Evolutionary conservation across 306 rosid species (phyloP), one percentile per base, ranked within the genome.

Genomic region (Begonia fuchsioides): DNA sequence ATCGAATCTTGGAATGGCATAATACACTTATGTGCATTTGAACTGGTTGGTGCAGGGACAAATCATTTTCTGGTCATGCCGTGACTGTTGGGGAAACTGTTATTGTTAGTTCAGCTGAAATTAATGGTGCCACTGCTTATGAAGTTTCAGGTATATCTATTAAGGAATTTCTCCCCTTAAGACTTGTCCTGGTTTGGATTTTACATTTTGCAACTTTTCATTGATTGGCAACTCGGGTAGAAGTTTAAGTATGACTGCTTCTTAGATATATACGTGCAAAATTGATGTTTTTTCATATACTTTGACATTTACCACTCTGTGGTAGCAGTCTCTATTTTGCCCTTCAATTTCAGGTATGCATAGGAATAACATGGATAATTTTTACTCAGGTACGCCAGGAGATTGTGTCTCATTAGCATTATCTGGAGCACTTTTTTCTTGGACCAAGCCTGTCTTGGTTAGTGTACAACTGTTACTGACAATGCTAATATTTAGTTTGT

Each of bases 401-500:
- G 97, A 88, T 76, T 88, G 97, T 66, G 97, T 88, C 58, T 88
- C 95, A 5, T 68, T 88, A 16, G 93, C 90, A 11, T 76, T 88
- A 53, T 88, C 95, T 12, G 97, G 97, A 44, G 98, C 98, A 15
- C 72, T 90, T 75, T 90, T 84, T 75, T 68, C 95, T 14, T 90
- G 98, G 95, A 70, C 95, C 48, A 84, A 77, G 73, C 95, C 98
- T 64, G 56, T 61, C 50, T 80, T 90, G 98, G 98, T 90, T 62
- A 90, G 95, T 59, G 57, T 74, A 55, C 64, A 39, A 41, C 44
- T 26, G 20, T 26, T 53, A 48, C 38, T 32, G 9, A 13, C 38
- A 46, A 60, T 52, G 38, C 52, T 15, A 43, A 52, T 16, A 12
- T 41, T 15, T 43, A 16, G 49, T 41, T 56, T 18, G 52, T 61